Base-by-base conservation (phyloP, 2,329 filamentous ascomycete genomes). In the Graphium sp. region DNA sequence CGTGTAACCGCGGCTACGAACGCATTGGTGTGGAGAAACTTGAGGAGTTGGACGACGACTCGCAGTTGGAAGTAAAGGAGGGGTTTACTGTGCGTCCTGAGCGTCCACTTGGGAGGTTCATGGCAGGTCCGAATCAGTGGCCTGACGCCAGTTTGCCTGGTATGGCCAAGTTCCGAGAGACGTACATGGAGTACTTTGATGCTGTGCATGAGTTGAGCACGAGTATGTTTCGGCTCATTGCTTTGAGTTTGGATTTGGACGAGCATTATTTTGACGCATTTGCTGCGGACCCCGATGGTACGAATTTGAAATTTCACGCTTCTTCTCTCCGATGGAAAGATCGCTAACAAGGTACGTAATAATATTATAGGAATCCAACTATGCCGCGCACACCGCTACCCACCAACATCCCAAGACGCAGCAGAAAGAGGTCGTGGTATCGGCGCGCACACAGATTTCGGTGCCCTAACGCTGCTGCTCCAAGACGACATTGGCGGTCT, bases 391-490 rank as follows among this genome's bases (percentile, higher is more conserved):
- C 51, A 66, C 9, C 59, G 64, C 37, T 66, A 66, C 37, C 59
- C 59, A 2, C 51, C 58, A 1, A 52, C 53, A 32, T 47, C 44
- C 3, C 36, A 42, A 0, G 48, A 52, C 13, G 39, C 36, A 5
- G 42, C 50, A 17, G 41, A 44, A 26, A 44, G 42, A 39, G 41
- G 45, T 38, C 23, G 53, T 38, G 30, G 55, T 44, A 48, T 52
- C 2, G 62, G 62, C 1, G 61, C 58, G 4, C 66, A 67, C 36
- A 65, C 60, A 1, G 66, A 67, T 38, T 70, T 65, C 35, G 61
- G 63, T n/a, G 57, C 57, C 26, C 56, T 70, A 24, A 70, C 66
- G 1, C 48, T 70, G 18, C 54, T 71, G 8, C 50, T 68, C 4
- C 64, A 68, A 38, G 61, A 63, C 33, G 46, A 47, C 3, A 46